Evolutionary conservation across 352 stramenopile species (phyloP).

Genomic region (Pythium myriotylum): DNA sequence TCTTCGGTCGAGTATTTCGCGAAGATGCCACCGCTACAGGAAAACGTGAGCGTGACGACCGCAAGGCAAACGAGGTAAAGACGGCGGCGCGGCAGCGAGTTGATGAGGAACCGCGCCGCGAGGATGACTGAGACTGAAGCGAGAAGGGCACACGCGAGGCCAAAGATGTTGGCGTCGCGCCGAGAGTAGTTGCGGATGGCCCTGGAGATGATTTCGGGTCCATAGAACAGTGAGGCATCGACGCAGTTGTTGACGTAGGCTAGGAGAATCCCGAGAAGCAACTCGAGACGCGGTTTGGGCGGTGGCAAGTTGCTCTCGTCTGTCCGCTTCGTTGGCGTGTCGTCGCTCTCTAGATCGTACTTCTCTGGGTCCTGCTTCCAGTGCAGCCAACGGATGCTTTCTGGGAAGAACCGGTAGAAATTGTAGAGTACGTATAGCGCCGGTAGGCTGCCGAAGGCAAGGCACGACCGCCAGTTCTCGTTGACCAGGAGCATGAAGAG

Average conservation of each 20-base stretch:
- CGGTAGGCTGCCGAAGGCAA: constrained; percentile 70
- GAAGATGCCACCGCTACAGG: constrained; percentile 71
- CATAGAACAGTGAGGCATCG: constrained; percentile 88
- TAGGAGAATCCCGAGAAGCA: constrained; percentile 74
- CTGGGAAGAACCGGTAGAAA: constrained; percentile 71
- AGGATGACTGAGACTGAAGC: constrained; percentile 71
- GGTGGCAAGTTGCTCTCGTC: constrained; percentile 11
- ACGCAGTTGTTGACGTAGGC: constrained; percentile 90
- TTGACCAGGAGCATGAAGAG: constrained; percentile 77
- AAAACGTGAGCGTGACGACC: constrained; percentile 72
- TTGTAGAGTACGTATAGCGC: constrained; percentile 79
- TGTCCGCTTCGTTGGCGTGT: neutral
- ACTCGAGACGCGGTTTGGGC: constrained; percentile 54
- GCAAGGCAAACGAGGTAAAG: constrained; percentile 74
- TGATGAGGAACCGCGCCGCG: constrained; percentile 68
- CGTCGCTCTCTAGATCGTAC: constrained; percentile 48
- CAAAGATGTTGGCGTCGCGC: constrained; percentile 77
- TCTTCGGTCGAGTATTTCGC: constrained; percentile 65
- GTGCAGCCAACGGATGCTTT: constrained; percentile 78
- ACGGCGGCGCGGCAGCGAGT: constrained; percentile 60
- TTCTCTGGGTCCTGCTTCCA: constrained; percentile 64
- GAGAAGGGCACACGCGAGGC: constrained; percentile 66
- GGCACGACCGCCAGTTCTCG: constrained; percentile 79
- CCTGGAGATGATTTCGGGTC: constrained; percentile 80
- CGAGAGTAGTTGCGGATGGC: constrained; percentile 58